These are phyloP conservation scores for Pilobolus umbonatus DNA, from an alignment of 192 early-diverging fungal genomes.

Conservation along the genomic window DNA sequence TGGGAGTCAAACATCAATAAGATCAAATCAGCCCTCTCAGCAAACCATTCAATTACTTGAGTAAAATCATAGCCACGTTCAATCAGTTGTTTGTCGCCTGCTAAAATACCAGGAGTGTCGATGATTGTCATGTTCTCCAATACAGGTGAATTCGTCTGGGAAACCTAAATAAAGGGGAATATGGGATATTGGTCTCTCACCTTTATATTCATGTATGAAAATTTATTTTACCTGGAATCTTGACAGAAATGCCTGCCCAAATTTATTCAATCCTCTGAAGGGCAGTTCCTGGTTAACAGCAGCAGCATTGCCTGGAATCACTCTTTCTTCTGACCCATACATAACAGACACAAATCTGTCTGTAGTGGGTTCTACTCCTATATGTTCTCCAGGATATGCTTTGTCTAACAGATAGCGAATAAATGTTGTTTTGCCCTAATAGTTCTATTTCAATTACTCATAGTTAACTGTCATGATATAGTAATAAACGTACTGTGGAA, in stretches of 20 bases:
- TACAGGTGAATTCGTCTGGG: constrained; percentile 67
- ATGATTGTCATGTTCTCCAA: constrained; percentile 76
- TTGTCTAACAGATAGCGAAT: constrained; percentile 71
- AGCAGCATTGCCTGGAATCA: constrained; percentile 81
- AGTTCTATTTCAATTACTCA: not conserved
- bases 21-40: constrained; percentile 76
- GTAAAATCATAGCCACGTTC: constrained; percentile 77
- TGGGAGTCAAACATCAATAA: constrained; percentile 79
- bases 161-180: constrained; percentile 39
- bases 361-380: constrained; percentile 77
- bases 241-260: constrained; percentile 74
- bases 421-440: constrained; percentile 75
- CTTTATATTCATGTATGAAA: not conserved
- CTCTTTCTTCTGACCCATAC: constrained; percentile 62
- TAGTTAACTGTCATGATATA: not conserved
- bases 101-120: constrained; percentile 81
- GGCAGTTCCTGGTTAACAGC: constrained; percentile 72
- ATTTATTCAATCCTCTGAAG: constrained; percentile 66
- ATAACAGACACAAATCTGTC: constrained; percentile 82
- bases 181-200: not conserved
- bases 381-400: constrained; percentile 72
- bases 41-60: constrained; percentile 79
- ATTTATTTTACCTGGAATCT: constrained; percentile 64
- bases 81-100: constrained; percentile 73
- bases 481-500: constrained; percentile 47